Conservation (phyloP, 805 yeast genomes). For the Myxozyma neglecta region DNA sequence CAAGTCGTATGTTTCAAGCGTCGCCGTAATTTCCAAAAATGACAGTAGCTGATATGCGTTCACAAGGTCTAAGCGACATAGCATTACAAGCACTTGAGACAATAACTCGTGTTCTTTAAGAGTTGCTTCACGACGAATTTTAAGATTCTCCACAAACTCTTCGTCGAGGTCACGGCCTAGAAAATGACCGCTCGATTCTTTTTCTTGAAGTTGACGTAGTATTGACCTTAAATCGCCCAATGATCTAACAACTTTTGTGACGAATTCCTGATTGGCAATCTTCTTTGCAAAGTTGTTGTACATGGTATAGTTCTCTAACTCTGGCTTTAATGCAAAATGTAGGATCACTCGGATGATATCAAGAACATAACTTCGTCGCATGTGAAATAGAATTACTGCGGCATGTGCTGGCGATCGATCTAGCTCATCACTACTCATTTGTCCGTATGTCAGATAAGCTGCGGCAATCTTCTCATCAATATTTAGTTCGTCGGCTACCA, state of each 20-base stretch:
- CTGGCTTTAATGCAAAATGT: background rate
- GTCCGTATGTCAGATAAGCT: conserved; percentile 58
- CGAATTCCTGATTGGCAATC: conserved; percentile 34
- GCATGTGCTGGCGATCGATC: conserved; percentile 40
- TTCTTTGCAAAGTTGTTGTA: conserved; percentile 16
- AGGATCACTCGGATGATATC: conserved; percentile 43
- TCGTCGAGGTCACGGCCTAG: conserved; percentile 50
- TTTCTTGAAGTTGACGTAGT: conserved; percentile 52
- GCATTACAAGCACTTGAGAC: conserved; percentile 61
- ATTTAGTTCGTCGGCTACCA: conserved; percentile 62
- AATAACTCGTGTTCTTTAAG: conserved; percentile 68
- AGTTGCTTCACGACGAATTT: conserved; percentile 62
- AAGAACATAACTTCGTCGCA: conserved; percentile 70
- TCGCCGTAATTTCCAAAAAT: conserved; percentile 49
- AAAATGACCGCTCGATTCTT: conserved; percentile 51
- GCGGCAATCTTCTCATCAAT: conserved; percentile 78
- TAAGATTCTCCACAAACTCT: conserved; percentile 50
- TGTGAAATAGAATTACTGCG: conserved; percentile 67
- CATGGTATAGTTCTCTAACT: conserved; percentile 12
- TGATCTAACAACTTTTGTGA: conserved; percentile 52
- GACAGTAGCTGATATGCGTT: conserved; percentile 41
- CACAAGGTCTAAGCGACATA: conserved; percentile 42
- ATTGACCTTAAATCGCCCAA: conserved; percentile 60
- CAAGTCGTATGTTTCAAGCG: conserved; percentile 59
- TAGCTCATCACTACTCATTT: conserved; percentile 43